Percentiles rank a stretch among this genome's conserved stretches.
These are phyloP conservation scores for Tolypocladium guangdongense DNA, from an alignment of 2,329 filamentous ascomycete species.

Conservation along the genomic window DNA sequence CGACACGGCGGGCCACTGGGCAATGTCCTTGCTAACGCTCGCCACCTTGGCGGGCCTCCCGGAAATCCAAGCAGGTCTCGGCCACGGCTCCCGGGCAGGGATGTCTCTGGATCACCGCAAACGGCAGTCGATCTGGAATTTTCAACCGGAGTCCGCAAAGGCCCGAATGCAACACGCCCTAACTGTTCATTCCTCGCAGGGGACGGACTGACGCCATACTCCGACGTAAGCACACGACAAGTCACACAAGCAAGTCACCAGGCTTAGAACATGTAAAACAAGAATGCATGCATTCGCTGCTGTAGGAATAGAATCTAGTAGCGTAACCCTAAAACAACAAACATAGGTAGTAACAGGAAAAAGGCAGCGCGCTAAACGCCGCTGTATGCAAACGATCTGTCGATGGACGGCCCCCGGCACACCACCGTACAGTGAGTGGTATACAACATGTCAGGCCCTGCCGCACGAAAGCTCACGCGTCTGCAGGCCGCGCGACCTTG, in stretches of 20 bases:
- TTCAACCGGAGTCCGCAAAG: no score
- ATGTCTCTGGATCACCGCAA: neutral
- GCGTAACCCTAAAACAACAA: neutral
- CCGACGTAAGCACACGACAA: neutral
- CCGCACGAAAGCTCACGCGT: neutral
- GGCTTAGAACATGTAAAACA: neutral
- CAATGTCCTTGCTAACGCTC: no score
- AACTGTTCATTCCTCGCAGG: no score
- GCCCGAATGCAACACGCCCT: no score
- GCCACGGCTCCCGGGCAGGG: no score
- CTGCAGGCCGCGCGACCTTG: neutral
- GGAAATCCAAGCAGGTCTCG: neutral
- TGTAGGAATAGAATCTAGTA: neutral
- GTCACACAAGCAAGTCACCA: neutral
- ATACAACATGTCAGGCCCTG: neutral
- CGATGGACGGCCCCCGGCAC: neutral
- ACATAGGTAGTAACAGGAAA: neutral
- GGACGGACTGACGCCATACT: neutral
- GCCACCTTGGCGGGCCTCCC: no score
- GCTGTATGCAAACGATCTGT: neutral
- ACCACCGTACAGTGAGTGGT: neutral
- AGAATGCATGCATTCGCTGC: neutral
- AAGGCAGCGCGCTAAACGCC: neutral
- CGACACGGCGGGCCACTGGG: no score
- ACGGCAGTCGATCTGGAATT: neutral